A percentile compares a stretch with the other conserved stretches of the same genome.
These are phyloP conservation scores for Pholiota microspora DNA, from an alignment of 768 basidiomycete species.

Conservation along the genomic window DNA sequence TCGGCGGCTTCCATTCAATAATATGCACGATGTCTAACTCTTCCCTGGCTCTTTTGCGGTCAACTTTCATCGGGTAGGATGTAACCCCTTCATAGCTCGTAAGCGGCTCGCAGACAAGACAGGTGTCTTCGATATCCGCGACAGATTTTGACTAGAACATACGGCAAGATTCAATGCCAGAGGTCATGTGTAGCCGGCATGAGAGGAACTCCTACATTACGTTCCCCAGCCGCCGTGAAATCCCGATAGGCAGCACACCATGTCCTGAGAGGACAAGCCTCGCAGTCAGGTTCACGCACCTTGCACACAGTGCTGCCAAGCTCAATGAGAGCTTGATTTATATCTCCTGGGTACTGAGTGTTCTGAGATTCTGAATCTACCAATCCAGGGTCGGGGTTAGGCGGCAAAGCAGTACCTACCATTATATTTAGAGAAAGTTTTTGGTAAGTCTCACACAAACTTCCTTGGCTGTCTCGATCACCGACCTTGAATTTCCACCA, in stretches of 20 bases:
- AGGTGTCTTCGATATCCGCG: conserved; percentile 77
- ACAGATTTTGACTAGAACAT: conserved; percentile 14
- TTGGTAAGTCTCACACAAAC: not conserved
- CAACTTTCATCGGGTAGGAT: conserved; percentile 84
- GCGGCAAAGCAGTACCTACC: not conserved
- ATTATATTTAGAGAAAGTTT: not conserved
- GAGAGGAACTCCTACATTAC: conserved; percentile 8
- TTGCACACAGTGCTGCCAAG: conserved; percentile 93
- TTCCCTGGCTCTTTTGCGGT: conserved; percentile 79
- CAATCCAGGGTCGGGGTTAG: conserved; percentile 7
- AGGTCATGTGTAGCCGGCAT: not conserved
- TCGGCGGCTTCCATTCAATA: conserved; percentile 66
- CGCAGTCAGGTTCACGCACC: conserved; percentile 75
- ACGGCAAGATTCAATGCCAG: conserved; percentile 4
- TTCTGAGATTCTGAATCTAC: conserved; percentile 15
- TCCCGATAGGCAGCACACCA: conserved; percentile 66
- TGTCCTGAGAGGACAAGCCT: conserved; percentile 62
- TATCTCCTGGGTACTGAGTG: conserved; percentile 64
- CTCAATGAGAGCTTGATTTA: conserved; percentile 94
- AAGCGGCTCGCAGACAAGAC: conserved; percentile 64
- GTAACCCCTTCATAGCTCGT: conserved; percentile 45
- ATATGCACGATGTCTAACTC: conserved; percentile 85
- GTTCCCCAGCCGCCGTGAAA: conserved; percentile 6
- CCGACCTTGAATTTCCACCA: conserved; percentile 50
- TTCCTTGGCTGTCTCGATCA: not conserved